These are phyloP conservation scores for Spongispora temasekensis DNA, from an alignment of 1,284 basidiomycete genomes.

Conservation along the genomic window DNA sequence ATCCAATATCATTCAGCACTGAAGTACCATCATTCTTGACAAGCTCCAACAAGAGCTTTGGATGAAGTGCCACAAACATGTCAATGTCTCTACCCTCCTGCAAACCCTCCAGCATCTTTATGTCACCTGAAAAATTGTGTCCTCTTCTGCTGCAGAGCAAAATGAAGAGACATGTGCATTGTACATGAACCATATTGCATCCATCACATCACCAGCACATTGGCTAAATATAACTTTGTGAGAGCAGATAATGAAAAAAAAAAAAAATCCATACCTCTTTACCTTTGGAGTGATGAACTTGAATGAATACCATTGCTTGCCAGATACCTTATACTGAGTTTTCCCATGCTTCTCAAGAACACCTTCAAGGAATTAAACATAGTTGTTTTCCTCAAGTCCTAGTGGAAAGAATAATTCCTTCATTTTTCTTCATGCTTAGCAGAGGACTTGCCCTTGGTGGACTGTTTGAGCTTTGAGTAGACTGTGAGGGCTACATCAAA, in stretches of 20 bases:
- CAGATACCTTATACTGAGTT: constrained; percentile 2
- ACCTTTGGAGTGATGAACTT: neutral
- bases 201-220: too few species aligned
- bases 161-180: too few species aligned
- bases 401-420: constrained; percentile 3
- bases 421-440: neutral
- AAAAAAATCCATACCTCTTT: neutral
- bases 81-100: too few species aligned
- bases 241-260: neutral
- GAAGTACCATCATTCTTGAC: too few species aligned
- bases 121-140: too few species aligned
- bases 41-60: too few species aligned
- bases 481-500: constrained; percentile 3
- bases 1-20: too few species aligned
- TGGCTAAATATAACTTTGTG: neutral
- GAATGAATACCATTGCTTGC: neutral
- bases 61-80: too few species aligned
- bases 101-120: too few species aligned
- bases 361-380: constrained; percentile 5
- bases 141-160: too few species aligned
- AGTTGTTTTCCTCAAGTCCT: constrained; percentile 1
- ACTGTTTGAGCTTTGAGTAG: constrained; percentile 4
- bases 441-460: neutral
- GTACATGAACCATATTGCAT: too few species aligned
- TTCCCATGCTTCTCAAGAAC: constrained; percentile 10